Conservation (phyloP, 2,329 filamentous ascomycete species). For the Epichloe bromicola region DNA sequence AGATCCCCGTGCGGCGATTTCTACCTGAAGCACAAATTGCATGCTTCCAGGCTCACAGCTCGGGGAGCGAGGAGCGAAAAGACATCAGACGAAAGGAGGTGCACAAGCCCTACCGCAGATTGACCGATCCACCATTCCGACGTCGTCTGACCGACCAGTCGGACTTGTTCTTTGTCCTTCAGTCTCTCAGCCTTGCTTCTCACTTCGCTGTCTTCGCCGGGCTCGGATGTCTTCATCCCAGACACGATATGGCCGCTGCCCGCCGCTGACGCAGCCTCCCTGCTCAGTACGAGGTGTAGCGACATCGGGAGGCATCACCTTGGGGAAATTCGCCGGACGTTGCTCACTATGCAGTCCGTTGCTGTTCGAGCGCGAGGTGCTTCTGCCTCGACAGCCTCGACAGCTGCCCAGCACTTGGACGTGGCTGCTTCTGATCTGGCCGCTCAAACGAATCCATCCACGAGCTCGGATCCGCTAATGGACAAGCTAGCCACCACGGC, state of each 20-base stretch:
- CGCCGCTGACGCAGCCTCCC: conserved; percentile 5
- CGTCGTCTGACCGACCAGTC: background rate
- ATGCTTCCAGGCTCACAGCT: too few relatives aligned
- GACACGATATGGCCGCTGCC: conserved; percentile 5
- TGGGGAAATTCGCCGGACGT: background rate
- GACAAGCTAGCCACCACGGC: conserved; percentile 9
- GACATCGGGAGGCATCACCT: background rate
- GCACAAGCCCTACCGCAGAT: background rate
- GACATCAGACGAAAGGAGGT: background rate
- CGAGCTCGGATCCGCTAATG: background rate
- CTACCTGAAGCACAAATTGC: too few relatives aligned
- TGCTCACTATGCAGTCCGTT: background rate
- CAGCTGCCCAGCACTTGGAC: background rate
- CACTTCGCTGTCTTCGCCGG: background rate
- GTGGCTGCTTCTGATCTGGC: background rate
- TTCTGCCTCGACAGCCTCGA: background rate
- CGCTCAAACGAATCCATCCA: background rate
- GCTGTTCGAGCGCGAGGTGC: background rate
- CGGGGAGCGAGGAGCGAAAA: background rate
- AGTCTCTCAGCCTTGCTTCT: background rate
- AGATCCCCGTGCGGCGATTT: too few relatives aligned
- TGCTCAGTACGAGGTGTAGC: conserved; percentile 4
- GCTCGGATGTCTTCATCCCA: conserved; percentile 5
- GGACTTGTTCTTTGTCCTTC: background rate
- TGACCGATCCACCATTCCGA: background rate